A percentile compares a stretch with the other conserved stretches of the same genome.
These are phyloP conservation scores for Leccinum aurantiacum DNA, from an alignment of 768 basidiomycete species.

Conservation along the genomic window DNA sequence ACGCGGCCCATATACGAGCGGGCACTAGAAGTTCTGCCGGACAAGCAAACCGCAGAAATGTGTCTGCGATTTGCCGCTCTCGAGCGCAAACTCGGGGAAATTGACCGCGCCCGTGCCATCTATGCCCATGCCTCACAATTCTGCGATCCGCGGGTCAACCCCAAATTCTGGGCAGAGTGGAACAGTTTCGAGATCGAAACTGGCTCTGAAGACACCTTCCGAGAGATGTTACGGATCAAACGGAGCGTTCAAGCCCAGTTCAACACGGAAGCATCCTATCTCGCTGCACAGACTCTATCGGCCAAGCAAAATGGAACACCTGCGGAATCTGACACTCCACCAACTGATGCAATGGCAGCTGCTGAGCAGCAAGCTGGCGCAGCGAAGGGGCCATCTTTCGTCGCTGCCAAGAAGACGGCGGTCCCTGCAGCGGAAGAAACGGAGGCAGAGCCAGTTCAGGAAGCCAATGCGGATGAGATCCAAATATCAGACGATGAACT, in stretches of 20 bases:
- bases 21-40: conserved; percentile 90
- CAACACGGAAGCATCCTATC: conserved; percentile 93
- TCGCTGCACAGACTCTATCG: conserved; percentile 86
- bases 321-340: conserved; percentile 42
- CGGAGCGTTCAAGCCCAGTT: conserved; percentile 98
- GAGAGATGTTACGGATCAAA: conserved; percentile 93
- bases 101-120: conserved; percentile 94
- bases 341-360: conserved; percentile 83
- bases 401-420: conserved; percentile 66
- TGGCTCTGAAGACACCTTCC: conserved; percentile 98
- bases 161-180: conserved; percentile 97
- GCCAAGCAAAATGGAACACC: conserved; percentile 56
- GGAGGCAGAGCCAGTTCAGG: conserved; percentile 32
- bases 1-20: conserved; percentile 96
- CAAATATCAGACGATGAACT: conserved; percentile 82
- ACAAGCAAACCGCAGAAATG: conserved; percentile 95
- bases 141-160: conserved; percentile 91
- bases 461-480: conserved; percentile 76
- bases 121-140: conserved; percentile 99
- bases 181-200: conserved; percentile 98
- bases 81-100: conserved; percentile 97
- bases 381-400: conserved; percentile 67
- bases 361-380: conserved; percentile 66
- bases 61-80: conserved; percentile 93
- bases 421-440: conserved; percentile 39